phyloP scores from a whole-genome alignment of 139 green algal genomes.

The Eudorina sp. region DNA sequence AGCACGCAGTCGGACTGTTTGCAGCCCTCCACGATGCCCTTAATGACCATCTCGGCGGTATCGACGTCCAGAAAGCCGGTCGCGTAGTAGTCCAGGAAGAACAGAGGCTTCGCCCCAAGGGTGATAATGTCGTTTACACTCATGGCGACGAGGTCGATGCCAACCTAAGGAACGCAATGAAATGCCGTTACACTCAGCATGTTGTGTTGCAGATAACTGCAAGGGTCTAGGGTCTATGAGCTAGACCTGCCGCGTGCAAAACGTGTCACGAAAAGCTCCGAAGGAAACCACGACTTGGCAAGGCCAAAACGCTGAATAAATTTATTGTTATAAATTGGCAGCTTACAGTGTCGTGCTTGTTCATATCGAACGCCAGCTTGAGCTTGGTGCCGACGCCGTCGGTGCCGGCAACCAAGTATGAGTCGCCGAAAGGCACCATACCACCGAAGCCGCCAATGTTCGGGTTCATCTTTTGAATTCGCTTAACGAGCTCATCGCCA shows the following conservation, averaged over 20 bases:
- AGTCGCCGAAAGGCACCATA: slow-evolving; percentile 97
- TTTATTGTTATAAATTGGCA: background rate
- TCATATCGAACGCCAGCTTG: slow-evolving; percentile 97
- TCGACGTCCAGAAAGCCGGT: slow-evolving; percentile 95
- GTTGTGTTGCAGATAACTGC: background rate
- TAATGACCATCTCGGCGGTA: slow-evolving; percentile 92
- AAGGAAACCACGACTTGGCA: background rate
- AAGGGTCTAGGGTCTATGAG: too few relatives aligned
- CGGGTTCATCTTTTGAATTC: slow-evolving; percentile 95
- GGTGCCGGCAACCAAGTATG: slow-evolving; percentile 95
- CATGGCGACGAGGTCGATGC: slow-evolving; percentile 98
- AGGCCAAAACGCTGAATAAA: background rate
- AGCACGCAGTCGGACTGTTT: slow-evolving; percentile 89
- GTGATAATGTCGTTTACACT: slow-evolving; percentile 98
- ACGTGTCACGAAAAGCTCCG: background rate
- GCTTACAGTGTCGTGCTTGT: slow-evolving; percentile 95
- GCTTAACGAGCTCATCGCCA: slow-evolving; percentile 94
- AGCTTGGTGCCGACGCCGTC: slow-evolving; percentile 99
- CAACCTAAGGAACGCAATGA: slow-evolving; percentile 54
- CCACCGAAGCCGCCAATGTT: slow-evolving; percentile 96
- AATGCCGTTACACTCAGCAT: too few relatives aligned
- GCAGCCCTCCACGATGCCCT: slow-evolving; percentile 98
- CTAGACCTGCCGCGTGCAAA: too few relatives aligned
- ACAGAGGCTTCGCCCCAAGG: slow-evolving; percentile 94
- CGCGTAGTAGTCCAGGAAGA: slow-evolving; percentile 99